A percentile compares a stretch with the other conserved stretches of the same genome.
Conservation (phyloP, 2,329 filamentous ascomycete genomes). For the Cadophora malorum region DNA sequence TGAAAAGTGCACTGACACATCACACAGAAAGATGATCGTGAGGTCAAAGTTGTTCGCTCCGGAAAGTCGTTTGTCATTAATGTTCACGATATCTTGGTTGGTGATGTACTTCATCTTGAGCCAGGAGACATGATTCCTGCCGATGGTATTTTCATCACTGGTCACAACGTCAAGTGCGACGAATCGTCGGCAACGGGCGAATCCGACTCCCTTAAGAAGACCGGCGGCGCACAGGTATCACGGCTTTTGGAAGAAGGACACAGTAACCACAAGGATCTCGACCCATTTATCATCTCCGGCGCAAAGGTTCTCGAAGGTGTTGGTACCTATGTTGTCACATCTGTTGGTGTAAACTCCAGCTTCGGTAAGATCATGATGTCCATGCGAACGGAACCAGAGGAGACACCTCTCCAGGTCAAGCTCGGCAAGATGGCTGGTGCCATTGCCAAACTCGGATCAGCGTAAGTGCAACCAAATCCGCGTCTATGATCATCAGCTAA, state of each 20-base stretch:
- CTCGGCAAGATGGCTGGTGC: constrained; percentile 78
- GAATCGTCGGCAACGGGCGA: constrained; percentile 80
- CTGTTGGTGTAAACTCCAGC: constrained; percentile 75
- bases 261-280: constrained; percentile 53
- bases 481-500: neutral
- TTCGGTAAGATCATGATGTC: constrained; percentile 83
- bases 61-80: constrained; percentile 73
- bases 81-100: constrained; percentile 73
- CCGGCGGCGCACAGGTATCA: constrained; percentile 21
- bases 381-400: constrained; percentile 75
- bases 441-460: constrained; percentile 71
- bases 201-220: constrained; percentile 56
- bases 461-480: constrained; percentile 1
- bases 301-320: constrained; percentile 79
- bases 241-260: constrained; percentile 22
- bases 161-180: constrained; percentile 72
- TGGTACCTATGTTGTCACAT: constrained; percentile 77
- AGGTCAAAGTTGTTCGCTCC: constrained; percentile 77
- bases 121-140: constrained; percentile 76
- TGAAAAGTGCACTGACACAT: neutral
- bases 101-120: constrained; percentile 77
- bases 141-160: constrained; percentile 71
- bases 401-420: constrained; percentile 80
- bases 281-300: constrained; percentile 83
- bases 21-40: constrained; percentile 68